Evolutionary conservation across 495 filamentous ascomycete genomes (phyloP).

Genomic region (Aspergillus sclerotioniger): DNA sequence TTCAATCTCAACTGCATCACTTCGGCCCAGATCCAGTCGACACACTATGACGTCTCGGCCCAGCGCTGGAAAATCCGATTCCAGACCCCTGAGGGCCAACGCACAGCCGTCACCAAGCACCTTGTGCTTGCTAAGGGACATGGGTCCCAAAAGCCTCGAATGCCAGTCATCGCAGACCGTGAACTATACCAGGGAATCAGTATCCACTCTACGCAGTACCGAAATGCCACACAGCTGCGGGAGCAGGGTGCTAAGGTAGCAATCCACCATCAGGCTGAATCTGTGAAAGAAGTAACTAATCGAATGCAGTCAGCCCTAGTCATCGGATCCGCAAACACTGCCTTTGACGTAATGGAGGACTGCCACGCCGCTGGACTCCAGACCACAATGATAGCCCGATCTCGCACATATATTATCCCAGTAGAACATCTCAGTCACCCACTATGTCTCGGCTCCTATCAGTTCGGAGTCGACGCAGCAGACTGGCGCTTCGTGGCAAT

Average conservation of each 20-base stretch:
- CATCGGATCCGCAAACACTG: constrained; percentile 47
- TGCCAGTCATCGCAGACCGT: constrained; percentile 25
- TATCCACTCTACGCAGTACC: constrained; percentile 38
- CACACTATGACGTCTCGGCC: constrained; percentile 21
- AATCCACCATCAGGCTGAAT: background rate
- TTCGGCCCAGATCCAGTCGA: constrained; percentile 27
- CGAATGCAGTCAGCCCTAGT: constrained; percentile 34
- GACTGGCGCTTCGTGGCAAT: constrained; percentile 19
- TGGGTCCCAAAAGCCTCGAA: constrained; percentile 27
- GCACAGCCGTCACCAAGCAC: constrained; percentile 18
- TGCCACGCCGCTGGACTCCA: constrained; percentile 36
- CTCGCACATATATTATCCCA: constrained; percentile 34
- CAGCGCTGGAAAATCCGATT: constrained; percentile 31
- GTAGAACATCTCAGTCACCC: constrained; percentile 19
- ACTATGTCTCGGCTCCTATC: constrained; percentile 21
- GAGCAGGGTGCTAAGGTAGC: constrained; percentile 19
- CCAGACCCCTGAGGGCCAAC: constrained; percentile 15
- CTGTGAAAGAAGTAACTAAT: background rate
- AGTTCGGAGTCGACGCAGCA: constrained; percentile 20
- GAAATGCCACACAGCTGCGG: constrained; percentile 14
- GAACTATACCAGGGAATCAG: constrained; percentile 31
- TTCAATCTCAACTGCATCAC: constrained; percentile 36
- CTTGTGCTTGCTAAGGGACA: constrained; percentile 34
- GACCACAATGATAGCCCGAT: constrained; percentile 42
- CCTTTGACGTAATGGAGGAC: constrained; percentile 46